Evolutionary conservation across 1,139 yeast genomes (phyloP).

Genomic region (Geotrichum bryndzae): DNA sequence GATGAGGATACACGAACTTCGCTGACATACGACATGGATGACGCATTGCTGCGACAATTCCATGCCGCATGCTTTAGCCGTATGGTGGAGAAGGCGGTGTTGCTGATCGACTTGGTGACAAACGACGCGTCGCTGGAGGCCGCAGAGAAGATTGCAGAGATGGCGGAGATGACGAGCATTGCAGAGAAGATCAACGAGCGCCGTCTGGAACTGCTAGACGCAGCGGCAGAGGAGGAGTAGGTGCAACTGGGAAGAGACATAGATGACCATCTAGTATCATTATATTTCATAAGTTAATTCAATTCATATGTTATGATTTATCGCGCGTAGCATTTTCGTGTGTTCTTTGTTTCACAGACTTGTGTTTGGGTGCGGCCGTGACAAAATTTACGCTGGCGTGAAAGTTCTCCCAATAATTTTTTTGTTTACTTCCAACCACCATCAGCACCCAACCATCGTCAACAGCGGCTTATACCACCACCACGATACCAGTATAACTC

Average conservation of each 20-base stretch:
- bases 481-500: conserved; percentile 2
- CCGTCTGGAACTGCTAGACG: not conserved
- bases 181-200: not conserved
- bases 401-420: conserved; percentile 7
- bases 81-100: conserved; percentile 59
- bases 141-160: conserved; percentile 65
- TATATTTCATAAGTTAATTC: not conserved
- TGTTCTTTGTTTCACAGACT: not conserved
- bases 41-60: conserved; percentile 56
- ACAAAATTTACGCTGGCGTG: not conserved
- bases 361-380: not conserved
- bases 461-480: not conserved
- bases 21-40: conserved; percentile 18
- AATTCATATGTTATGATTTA: not conserved
- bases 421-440: not conserved
- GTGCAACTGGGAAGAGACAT: not conserved
- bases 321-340: not conserved
- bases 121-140: conserved; percentile 78
- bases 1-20: conserved; percentile 16
- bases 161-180: not conserved
- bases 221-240: not conserved
- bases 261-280: not conserved
- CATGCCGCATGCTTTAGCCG: conserved; percentile 72
- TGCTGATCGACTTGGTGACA: conserved; percentile 61
- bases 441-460: not conserved